phyloP scores from a whole-genome alignment of 352 stramenopile genomes.

The Phytopythium mirpurense region DNA sequence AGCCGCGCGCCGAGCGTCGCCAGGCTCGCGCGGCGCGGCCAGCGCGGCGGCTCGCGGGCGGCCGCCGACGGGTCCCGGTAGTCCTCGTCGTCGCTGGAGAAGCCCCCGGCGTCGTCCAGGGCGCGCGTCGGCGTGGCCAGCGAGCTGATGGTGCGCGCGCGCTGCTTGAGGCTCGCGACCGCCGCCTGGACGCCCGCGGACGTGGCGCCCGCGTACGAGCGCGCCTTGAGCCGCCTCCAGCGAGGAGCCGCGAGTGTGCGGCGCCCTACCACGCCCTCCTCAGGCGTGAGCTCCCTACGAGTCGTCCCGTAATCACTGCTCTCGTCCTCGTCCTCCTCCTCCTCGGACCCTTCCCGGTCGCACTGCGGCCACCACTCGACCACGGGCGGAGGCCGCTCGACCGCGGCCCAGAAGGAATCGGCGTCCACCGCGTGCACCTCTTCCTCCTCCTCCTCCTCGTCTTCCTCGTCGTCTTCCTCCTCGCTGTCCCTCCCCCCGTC shows the following conservation, averaged over 20 bases:
- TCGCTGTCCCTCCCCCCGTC: neutral
- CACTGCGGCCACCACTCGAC: slow-evolving; percentile 5
- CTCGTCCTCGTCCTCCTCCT: slow-evolving; percentile 7
- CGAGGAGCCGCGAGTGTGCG: neutral
- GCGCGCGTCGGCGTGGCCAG: slow-evolving; percentile 3
- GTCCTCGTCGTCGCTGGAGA: slow-evolving; percentile 57
- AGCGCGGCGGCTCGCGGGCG: slow-evolving; percentile 11
- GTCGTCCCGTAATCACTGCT: neutral
- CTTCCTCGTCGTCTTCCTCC: slow-evolving; percentile 3
- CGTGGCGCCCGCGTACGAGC: slow-evolving; percentile 29
- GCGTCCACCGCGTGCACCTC: slow-evolving; percentile 11
- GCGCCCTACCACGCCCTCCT: neutral
- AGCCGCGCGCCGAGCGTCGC: slow-evolving; percentile 23
- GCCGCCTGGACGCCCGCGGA: slow-evolving; percentile 20
- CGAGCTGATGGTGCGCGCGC: slow-evolving; percentile 21
- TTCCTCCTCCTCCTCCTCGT: slow-evolving; percentile 10
- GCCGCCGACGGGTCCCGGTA: slow-evolving; percentile 21
- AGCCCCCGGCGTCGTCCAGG: slow-evolving; percentile 38
- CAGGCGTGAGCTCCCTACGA: neutral
- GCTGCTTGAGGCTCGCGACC: slow-evolving; percentile 24
- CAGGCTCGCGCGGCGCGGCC: slow-evolving; percentile 22
- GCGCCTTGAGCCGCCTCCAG: slow-evolving; percentile 33
- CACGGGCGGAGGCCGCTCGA: neutral
- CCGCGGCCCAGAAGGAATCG: slow-evolving; percentile 17
- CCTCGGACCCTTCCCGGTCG: slow-evolving; percentile 14